phyloP scores from a whole-genome alignment of 106 monocot species.

The Cymbidium sinense region DNA sequence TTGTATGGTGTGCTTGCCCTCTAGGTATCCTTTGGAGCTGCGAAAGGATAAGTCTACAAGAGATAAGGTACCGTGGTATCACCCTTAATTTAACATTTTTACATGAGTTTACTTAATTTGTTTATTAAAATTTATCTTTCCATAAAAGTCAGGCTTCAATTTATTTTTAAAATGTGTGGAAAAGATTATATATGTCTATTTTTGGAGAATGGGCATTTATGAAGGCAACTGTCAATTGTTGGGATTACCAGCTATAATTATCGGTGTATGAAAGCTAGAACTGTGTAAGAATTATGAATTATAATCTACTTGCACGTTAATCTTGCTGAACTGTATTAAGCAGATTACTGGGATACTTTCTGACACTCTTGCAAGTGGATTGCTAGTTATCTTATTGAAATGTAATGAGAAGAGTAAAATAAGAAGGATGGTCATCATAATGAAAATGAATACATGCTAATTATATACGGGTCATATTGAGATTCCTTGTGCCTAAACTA shows the following conservation, averaged over 20 bases:
- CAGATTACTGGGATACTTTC: not conserved
- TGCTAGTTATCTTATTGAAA: not conserved
- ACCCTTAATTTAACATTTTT: conserved; percentile 7
- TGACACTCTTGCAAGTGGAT: not conserved
- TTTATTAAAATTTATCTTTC: not conserved
- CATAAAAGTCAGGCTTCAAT: not conserved
- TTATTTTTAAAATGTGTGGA: not conserved
- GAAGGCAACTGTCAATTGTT: not conserved
- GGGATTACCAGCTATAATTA: not conserved
- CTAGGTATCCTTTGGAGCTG: conserved; percentile 97
- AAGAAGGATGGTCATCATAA: not conserved
- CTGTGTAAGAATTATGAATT: not conserved
- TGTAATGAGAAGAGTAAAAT: not conserved
- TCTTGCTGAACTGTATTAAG: not conserved
- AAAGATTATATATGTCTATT: not conserved
- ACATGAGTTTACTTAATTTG: not conserved
- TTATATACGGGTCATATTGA: not conserved
- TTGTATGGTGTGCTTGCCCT: not conserved
- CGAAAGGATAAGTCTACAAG: conserved; percentile 78
- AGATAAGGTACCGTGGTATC: conserved; percentile 53
- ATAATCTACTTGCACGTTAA: not conserved
- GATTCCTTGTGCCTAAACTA: not conserved
- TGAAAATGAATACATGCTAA: conserved; percentile 1
- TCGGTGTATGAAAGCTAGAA: too few species aligned
- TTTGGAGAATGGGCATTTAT: not conserved